Evolutionary conservation across 176 grass and related monocot genomes (phyloP), one percentile per base, ranked within the genome.

Genomic region (Triticum monococcum): DNA sequence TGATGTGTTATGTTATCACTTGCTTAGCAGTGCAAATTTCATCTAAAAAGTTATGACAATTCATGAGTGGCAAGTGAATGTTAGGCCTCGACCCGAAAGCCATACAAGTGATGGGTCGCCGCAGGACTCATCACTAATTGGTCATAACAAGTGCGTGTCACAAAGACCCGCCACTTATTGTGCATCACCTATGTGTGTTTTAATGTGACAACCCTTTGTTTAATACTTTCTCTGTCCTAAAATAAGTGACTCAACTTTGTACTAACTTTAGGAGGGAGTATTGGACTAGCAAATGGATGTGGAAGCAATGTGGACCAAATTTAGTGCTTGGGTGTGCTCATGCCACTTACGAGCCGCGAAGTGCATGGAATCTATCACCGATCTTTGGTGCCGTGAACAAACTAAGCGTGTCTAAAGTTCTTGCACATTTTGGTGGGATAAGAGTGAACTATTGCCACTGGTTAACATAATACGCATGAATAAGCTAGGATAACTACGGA

Each of bases 81-180:
- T 59, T 59, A 59, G 54, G 54, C 18, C 1, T 59, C 18, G 1
- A 22, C 54, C 54, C 18, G 0, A 22, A 59, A 59, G 52, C 2
- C 52, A 57, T 0, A 20, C 2, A 57, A 20, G 7, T 0, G 54
- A 22, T 0, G 18, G 54, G 7, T 57, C 7, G 2, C 0, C 18
- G 5, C 8, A 22, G 2, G 54, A 22, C 54, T 57, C 18, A 1
- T 57, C 17, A 18, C 50, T 54, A 54, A 54, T 54, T 54, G 16
- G 5, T 54, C 50, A 54, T 54, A 54, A 18, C 0, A 56, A 59
- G 54, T 59, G 2, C 2, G 2, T 57, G 18, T 0, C 18, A 22
- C 54, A 57, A 20, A 57, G 54, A 3, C 18, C 7, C 18, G 4
- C 7, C 6, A 9, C 54, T 59, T 59, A 20, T 1, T 22, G 7